Percentiles rank a stretch among this genome's conserved stretches.
Evolutionary conservation across 2,329 filamentous ascomycete species (phyloP).

Genomic region (Pseudocercospora macadamiae): DNA sequence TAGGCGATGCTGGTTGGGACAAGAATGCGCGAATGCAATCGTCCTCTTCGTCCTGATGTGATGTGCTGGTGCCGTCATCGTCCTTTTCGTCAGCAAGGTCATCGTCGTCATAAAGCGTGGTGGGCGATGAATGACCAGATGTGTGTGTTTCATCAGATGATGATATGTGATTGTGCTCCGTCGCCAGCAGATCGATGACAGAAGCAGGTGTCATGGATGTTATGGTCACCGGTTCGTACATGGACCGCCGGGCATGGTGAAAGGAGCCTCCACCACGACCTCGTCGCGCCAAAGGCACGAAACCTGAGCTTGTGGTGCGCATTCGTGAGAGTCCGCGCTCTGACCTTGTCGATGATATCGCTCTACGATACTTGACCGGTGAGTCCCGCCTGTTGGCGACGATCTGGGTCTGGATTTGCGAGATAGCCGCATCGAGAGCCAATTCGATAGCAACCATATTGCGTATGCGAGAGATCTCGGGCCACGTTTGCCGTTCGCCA

Average conservation of each 20-base stretch:
- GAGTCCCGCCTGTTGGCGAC: constrained; percentile 8
- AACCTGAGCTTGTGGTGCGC: constrained; percentile 4
- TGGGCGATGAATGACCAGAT: constrained; percentile 28
- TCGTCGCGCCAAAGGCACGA: constrained; percentile 17
- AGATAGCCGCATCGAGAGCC: constrained; percentile 74
- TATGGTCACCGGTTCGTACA: constrained; percentile 18
- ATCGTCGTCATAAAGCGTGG: constrained; percentile 28
- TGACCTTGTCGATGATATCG: constrained; percentile 23
- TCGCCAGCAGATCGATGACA: background rate
- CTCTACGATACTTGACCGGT: constrained; percentile 12
- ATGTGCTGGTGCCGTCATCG: constrained; percentile 8
- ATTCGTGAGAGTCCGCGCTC: constrained; percentile 19
- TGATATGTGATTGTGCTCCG: constrained; percentile 18
- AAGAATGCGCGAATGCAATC: constrained; percentile 22
- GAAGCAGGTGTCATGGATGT: background rate
- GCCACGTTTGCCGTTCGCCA: constrained; percentile 89
- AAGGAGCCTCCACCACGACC: constrained; percentile 16
- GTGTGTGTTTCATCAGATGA: constrained; percentile 27
- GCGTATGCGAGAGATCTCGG: constrained; percentile 79
- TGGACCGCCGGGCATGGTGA: constrained; percentile 19
- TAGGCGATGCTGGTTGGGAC: constrained; percentile 28
- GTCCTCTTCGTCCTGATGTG: constrained; percentile 11
- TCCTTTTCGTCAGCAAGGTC: constrained; percentile 22
- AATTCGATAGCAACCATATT: constrained; percentile 89
- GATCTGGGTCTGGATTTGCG: constrained; percentile 18